Base-by-base conservation (phyloP, 2,329 filamentous ascomycete genomes). In the Ophiostoma piceae region DNA sequence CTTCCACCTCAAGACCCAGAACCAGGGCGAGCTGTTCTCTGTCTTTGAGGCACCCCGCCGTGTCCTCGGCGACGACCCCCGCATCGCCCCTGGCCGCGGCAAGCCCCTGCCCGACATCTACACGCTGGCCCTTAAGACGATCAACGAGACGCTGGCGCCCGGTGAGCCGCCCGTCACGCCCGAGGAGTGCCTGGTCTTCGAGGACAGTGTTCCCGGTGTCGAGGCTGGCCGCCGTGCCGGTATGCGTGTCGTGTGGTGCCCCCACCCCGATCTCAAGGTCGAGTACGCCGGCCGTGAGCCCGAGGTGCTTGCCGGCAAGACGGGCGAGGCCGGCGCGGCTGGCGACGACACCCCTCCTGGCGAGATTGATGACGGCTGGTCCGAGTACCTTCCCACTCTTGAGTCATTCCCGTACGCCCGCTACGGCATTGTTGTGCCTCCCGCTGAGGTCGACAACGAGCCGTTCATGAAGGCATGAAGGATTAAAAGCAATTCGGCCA, bases 71-170 rank as follows among this genome's bases (percentile, higher is more conserved):
- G 95, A 99, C 76, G 94, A 99, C 77, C 77, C 82, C 7, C 85
- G 95, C 67, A 91, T 99, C 74, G 82, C 85, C 0, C 79, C 84
- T 3, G 94, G 94, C 0, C 83, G 92, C n/a, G 95, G 95, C 14
- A 99, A 99, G 80, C 95, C 95, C 0, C 85, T 94, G 41, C 95
- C 94, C 0, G 94, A 99, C 79, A 99, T 99, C 74, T 98, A 96
- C 79, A 81, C 96, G 9, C 83, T 98, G 0, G 94, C 95, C 0
- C 82, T 99, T 69, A 84, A 91, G 79, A 91, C 89, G 3, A 90
- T 99, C 78, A 99, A 99, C 79, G 86, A 87, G 62, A 87, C 87
- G 19, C 82, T 96, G 7, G 81, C 83, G 0, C 80, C 84, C 3
- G 87, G 87, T 54, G 88, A 90, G 68, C 81, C 84, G 73, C 81